These are phyloP conservation scores for Penicillium sp. DNA, from an alignment of 2,329 filamentous ascomycete genomes.

Conservation along the genomic window DNA sequence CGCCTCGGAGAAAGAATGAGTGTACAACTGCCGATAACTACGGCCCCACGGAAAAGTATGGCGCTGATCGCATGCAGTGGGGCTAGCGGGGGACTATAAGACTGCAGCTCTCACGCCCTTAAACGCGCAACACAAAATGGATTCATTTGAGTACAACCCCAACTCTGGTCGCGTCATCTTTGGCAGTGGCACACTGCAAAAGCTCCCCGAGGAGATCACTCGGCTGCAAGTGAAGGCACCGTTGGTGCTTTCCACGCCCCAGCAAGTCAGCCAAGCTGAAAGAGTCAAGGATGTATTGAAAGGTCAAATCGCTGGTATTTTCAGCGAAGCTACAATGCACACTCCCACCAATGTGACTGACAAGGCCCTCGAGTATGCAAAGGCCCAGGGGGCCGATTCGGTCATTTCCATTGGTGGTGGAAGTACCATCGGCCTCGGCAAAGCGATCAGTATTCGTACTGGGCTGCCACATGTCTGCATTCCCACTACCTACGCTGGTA, in stretches of 20 bases:
- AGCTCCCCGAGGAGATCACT: conserved; percentile 45
- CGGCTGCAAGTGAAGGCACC: conserved; percentile 53
- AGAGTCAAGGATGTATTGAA: conserved; percentile 48
- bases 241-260: conserved; percentile 59
- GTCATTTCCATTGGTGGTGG: conserved; percentile 64
- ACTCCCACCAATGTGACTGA: conserved; percentile 61
- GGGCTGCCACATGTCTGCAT: conserved; percentile 60
- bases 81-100: conserved; percentile 21
- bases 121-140: conserved; percentile 38
- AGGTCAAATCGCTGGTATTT: conserved; percentile 52
- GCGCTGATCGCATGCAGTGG: conserved; percentile 16
- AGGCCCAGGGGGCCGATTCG: conserved; percentile 51
- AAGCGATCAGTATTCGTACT: conserved; percentile 57
- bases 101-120: conserved; percentile 5
- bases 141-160: conserved; percentile 58
- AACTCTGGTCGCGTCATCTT: conserved; percentile 59
- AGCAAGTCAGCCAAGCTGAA: conserved; percentile 51
- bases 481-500: conserved; percentile 63
- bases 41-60: conserved; percentile 15
- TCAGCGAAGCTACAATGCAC: conserved; percentile 63
- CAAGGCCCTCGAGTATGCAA: conserved; percentile 53
- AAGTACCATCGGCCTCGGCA: conserved; percentile 64
- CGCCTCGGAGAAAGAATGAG: background rate
- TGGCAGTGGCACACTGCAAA: conserved; percentile 56
- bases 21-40: conserved; percentile 19